A percentile compares a stretch with the other conserved stretches of the same genome.
phyloP scores from a whole-genome alignment of 257 asterid species.

The Solanum bulbocastanum region DNA sequence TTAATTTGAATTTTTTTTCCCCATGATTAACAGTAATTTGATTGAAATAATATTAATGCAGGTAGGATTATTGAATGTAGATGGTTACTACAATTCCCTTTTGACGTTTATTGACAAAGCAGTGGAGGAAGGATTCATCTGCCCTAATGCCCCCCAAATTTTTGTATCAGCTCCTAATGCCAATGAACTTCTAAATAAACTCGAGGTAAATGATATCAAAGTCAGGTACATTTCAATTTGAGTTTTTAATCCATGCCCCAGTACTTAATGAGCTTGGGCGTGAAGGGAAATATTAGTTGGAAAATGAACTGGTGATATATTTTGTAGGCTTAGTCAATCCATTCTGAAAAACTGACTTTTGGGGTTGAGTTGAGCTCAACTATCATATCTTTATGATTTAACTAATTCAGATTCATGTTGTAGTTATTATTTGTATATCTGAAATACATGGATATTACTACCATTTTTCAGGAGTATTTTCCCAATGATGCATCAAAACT shows the following conservation, averaged over 20 bases:
- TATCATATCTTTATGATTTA: not conserved
- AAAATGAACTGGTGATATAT: not conserved
- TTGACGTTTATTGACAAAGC: conserved; percentile 52
- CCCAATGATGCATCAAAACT: conserved; percentile 12
- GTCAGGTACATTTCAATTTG: not conserved
- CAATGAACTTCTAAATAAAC: conserved; percentile 32
- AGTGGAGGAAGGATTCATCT: conserved; percentile 44
- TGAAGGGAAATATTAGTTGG: not conserved
- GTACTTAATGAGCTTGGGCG: not conserved
- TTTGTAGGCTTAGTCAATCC: not conserved
- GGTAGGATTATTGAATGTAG: conserved; percentile 54
- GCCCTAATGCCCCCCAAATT: conserved; percentile 35
- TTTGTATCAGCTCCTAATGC: conserved; percentile 41
- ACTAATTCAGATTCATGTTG: not conserved
- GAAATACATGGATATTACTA: not conserved
- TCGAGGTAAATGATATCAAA: conserved; percentile 26
- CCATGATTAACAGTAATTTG: not conserved
- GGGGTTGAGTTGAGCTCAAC: not conserved
- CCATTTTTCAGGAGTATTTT: conserved; percentile 6
- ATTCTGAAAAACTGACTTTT: not conserved
- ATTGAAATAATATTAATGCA: not conserved
- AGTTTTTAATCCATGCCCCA: not conserved
- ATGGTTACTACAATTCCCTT: conserved; percentile 41
- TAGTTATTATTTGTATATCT: not conserved
- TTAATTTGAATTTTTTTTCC: not conserved